Evolutionary conservation across 2,329 filamentous ascomycete species (phyloP).

Genomic region (Metarhizium album): DNA sequence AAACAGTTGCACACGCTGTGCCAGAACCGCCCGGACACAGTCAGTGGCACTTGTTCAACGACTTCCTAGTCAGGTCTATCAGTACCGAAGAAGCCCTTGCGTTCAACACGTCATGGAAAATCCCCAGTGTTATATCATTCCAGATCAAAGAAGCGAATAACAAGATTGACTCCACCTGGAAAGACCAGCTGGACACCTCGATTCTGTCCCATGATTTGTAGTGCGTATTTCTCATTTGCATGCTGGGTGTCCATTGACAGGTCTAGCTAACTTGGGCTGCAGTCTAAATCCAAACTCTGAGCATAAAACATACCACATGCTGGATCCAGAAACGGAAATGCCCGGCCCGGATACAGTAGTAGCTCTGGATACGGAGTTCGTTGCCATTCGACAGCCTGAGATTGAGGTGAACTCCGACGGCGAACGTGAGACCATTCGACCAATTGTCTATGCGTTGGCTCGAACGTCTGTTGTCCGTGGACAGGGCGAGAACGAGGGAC

Average conservation of each 20-base stretch:
- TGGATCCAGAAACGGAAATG: slow-evolving; percentile 49
- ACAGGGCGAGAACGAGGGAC: slow-evolving; percentile 62
- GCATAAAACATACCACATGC: slow-evolving; percentile 46
- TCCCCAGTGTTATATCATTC: slow-evolving; percentile 78
- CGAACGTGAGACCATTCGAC: slow-evolving; percentile 81
- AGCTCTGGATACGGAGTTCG: slow-evolving; percentile 93
- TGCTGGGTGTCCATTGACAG: neutral
- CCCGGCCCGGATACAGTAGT: slow-evolving; percentile 65
- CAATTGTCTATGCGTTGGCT: slow-evolving; percentile 84
- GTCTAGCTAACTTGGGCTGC: slow-evolving; percentile 8
- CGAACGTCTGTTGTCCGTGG: slow-evolving; percentile 85
- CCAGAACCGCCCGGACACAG: slow-evolving; percentile 46
- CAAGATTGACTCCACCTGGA: slow-evolving; percentile 78
- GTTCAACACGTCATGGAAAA: slow-evolving; percentile 88
- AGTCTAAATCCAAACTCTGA: slow-evolving; percentile 25
- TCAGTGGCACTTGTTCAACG: slow-evolving; percentile 95
- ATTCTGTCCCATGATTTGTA: slow-evolving; percentile 65
- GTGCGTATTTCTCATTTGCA: slow-evolving; percentile 23
- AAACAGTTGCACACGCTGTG: slow-evolving; percentile 54
- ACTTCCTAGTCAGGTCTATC: slow-evolving; percentile 80
- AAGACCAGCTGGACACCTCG: slow-evolving; percentile 69
- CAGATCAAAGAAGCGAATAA: slow-evolving; percentile 76
- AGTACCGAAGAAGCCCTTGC: slow-evolving; percentile 73
- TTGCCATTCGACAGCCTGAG: slow-evolving; percentile 82
- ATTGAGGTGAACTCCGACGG: slow-evolving; percentile 95